Evolutionary conservation across 2,329 filamentous ascomycete species (phyloP).

Genomic region (Pseudogymnoascus verrucosus): DNA sequence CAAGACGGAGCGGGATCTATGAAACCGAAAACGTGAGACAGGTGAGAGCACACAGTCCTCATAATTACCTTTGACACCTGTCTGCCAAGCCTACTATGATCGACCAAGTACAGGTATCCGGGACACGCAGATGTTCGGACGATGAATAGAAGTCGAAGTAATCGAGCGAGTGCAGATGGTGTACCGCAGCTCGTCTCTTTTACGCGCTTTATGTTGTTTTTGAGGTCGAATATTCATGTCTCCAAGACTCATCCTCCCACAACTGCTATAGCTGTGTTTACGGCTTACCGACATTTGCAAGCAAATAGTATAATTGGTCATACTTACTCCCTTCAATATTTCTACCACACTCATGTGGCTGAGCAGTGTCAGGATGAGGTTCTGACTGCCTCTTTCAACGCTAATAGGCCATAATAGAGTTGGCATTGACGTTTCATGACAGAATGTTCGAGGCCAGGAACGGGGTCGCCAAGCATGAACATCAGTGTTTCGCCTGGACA

Average conservation of each 20-base stretch:
- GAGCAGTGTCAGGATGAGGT: neutral
- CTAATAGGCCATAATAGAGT: neutral
- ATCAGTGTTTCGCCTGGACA: neutral
- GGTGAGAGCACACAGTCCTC: neutral
- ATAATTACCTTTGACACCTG: constrained; percentile 3
- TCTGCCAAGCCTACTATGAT: neutral
- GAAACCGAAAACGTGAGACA: constrained; percentile 1
- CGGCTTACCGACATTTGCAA: neutral
- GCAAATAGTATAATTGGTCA: neutral
- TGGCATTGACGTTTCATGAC: neutral
- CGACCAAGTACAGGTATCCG: neutral
- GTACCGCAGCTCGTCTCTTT: neutral
- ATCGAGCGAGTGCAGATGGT: neutral
- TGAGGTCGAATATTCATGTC: neutral
- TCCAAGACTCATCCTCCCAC: neutral
- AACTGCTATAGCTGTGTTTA: neutral
- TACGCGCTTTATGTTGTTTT: neutral
- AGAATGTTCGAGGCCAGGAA: neutral
- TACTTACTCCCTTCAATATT: neutral
- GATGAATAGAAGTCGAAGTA: neutral
- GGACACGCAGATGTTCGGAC: neutral
- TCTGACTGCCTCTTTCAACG: neutral
- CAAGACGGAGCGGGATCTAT: neutral
- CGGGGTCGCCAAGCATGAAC: constrained; percentile 4
- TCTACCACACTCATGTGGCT: neutral